Conservation (phyloP, 768 basidiomycete species). For the Tylopilus sp. region DNA sequence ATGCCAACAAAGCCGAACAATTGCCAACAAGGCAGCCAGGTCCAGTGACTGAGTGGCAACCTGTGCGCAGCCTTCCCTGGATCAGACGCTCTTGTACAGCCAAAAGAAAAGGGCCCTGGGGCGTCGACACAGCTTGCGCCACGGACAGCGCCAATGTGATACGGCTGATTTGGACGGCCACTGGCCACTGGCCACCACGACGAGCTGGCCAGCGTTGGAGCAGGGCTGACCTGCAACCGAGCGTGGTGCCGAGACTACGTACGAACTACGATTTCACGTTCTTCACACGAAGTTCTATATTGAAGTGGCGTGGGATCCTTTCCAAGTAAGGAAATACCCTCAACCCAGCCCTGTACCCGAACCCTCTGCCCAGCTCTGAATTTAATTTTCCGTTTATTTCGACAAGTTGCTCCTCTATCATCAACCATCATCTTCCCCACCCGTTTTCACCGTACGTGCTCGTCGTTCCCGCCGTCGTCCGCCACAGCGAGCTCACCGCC, state of each 20-base stretch:
- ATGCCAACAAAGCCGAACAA: conserved; percentile 19
- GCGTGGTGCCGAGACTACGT: neutral
- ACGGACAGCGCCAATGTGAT: neutral
- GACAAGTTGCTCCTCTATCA: conserved; percentile 42
- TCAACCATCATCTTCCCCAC: conserved; percentile 45
- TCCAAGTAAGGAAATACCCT: conserved; percentile 28
- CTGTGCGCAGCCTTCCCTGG: neutral
- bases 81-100: conserved; percentile 4
- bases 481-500: conserved; percentile 35
- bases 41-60: neutral
- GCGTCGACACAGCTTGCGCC: neutral
- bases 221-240: neutral
- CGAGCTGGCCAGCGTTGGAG: neutral
- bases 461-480: conserved; percentile 29
- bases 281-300: conserved; percentile 10
- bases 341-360: conserved; percentile 44
- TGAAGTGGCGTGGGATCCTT: conserved; percentile 25
- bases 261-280: conserved; percentile 7
- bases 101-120: conserved; percentile 8
- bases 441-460: conserved; percentile 41
- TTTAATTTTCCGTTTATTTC: conserved; percentile 59
- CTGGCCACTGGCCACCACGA: neutral
- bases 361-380: conserved; percentile 74
- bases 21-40: conserved; percentile 10
- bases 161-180: neutral